Conservation (phyloP, 805 yeast genomes). For the Pichia sporocuriosa region DNA sequence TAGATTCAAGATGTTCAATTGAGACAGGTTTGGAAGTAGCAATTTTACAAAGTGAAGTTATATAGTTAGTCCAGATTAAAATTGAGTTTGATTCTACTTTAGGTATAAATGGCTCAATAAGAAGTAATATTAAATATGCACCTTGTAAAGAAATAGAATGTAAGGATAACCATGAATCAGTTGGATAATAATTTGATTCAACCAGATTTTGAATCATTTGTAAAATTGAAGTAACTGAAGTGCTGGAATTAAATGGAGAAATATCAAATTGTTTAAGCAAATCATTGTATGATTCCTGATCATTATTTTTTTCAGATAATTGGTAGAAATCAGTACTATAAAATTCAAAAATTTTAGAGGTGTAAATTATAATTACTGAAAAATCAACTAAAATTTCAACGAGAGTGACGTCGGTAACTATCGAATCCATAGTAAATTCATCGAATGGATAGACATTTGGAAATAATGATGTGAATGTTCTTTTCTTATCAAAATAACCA, state of each 20-base stretch:
- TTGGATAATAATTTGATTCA: slow-evolving; percentile 56
- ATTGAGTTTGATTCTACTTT: slow-evolving; percentile 34
- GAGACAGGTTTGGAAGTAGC: slow-evolving; percentile 65
- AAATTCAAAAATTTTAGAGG: slow-evolving; percentile 33
- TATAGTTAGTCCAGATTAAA: slow-evolving; percentile 57
- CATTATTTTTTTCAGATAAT: not conserved
- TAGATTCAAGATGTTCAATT: slow-evolving; percentile 60
- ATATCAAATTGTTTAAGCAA: slow-evolving; percentile 10
- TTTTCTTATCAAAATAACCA: slow-evolving; percentile 42
- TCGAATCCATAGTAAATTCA: slow-evolving; percentile 63
- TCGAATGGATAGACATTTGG: slow-evolving; percentile 61
- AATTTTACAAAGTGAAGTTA: slow-evolving; percentile 49
- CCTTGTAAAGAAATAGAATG: slow-evolving; percentile 41
- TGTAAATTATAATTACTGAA: slow-evolving; percentile 50
- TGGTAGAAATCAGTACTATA: slow-evolving; percentile 5
- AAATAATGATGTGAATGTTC: slow-evolving; percentile 63
- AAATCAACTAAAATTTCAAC: slow-evolving; percentile 71
- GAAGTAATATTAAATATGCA: slow-evolving; percentile 2
- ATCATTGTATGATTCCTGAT: not conserved
- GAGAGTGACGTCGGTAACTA: slow-evolving; percentile 59
- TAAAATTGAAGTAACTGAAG: slow-evolving; percentile 29
- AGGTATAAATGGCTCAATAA: slow-evolving; percentile 46
- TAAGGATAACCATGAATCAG: slow-evolving; percentile 66
- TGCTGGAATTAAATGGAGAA: slow-evolving; percentile 1
- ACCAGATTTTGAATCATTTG: slow-evolving; percentile 31